A percentile compares a stretch with the other conserved stretches of the same genome.
These are phyloP conservation scores for Bruguiera gymnorhiza DNA, from an alignment of 345 rosid genomes.

Conservation along the genomic window DNA sequence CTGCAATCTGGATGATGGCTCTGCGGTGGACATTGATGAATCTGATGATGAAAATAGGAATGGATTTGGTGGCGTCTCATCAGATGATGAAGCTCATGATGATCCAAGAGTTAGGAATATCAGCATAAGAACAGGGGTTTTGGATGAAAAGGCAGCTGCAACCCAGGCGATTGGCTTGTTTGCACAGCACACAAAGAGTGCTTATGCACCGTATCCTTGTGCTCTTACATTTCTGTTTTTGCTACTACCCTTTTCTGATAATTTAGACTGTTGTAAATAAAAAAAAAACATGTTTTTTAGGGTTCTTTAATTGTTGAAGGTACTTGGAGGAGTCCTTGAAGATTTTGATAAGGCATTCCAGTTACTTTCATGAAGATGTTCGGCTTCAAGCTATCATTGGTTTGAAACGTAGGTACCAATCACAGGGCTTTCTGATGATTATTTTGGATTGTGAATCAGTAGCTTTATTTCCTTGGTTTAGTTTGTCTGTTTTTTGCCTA, in stretches of 20 bases:
- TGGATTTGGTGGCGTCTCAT: conserved; percentile 91
- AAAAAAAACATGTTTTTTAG: conserved; percentile 2
- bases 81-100: conserved; percentile 98
- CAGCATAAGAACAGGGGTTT: conserved; percentile 92
- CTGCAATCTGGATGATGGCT: conserved; percentile 99
- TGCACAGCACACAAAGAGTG: conserved; percentile 81
- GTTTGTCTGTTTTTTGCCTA: background rate
- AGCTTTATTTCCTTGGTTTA: background rate
- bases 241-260: background rate
- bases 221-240: conserved; percentile 7
- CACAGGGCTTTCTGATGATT: background rate
- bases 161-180: conserved; percentile 97
- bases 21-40: conserved; percentile 86
- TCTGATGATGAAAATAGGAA: conserved; percentile 83
- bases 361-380: conserved; percentile 98
- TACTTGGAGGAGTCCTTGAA: conserved; percentile 86
- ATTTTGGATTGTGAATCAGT: background rate
- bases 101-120: conserved; percentile 92
- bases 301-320: conserved; percentile 56
- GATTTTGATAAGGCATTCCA: conserved; percentile 80
- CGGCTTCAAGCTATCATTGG: conserved; percentile 89
- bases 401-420: conserved; percentile 65
- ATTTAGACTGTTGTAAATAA: background rate
- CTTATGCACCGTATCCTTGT: conserved; percentile 88
- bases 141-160: conserved; percentile 99